Evolutionary conservation across 176 grass and related monocot genomes (phyloP), one percentile per base, ranked within the genome.

Genomic region (Triticum monococcum): DNA sequence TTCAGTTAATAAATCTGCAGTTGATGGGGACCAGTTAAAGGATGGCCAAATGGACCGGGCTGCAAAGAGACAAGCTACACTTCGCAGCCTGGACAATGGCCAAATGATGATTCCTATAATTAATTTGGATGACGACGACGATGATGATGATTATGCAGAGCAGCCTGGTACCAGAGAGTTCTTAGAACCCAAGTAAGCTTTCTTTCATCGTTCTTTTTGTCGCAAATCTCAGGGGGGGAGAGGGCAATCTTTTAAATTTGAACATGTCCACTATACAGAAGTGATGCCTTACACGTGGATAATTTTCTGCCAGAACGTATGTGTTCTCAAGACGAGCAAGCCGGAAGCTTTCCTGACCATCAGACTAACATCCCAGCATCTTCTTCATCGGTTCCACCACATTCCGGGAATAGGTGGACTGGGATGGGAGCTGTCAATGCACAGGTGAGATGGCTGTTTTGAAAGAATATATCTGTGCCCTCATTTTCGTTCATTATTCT

Each of bases 151-250:
- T 79, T 82, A 48, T 2, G 41, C 75, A 90, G 82, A 85, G 68
- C 76, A 90, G 22, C 60, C 72, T 79, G 61, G 79, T 79, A 86
- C 74, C 60, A 79, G 35, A 64, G 73, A 83, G 12, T 61, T 86
- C 54, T 25, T 88, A 52, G 82, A 86, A 63, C 46, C 80, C 79
- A 90, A 79, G 88, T 93, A 90, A 88, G 88, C 28, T 3, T 80
- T 77, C 64, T 40, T 20, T 26, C 26, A 83, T 75, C 77, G 7
- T 43, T 73, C 14, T 18, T 18, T 54, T 46, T 81, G 13, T 80
- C 11, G 3, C 73, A 80, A 80, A 16, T 54, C 86, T 77, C 50
- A 41, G 33, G 48, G 81, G 81, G 25, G 62, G 35, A 63, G 43
- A 76, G 37, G 54, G 79, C 78, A 61, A 37, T 54, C 79, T 45